Conservation (phyloP, 2,329 filamentous ascomycete genomes). For the Leptosphaerulina australis region DNA sequence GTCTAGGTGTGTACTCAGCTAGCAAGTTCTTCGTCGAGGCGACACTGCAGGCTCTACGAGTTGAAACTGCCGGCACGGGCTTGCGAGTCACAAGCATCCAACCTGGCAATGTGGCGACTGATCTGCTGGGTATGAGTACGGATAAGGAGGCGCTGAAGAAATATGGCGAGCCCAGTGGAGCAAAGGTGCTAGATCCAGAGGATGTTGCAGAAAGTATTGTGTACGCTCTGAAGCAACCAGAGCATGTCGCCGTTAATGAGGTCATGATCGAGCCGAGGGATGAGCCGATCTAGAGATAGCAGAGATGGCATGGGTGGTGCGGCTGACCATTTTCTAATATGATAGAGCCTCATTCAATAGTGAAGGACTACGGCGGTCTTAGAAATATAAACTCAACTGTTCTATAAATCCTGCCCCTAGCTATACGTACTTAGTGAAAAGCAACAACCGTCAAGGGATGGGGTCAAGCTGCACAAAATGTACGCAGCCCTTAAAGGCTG, state of each 20-base stretch:
- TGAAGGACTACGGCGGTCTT: too few species aligned
- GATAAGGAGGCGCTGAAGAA: slow-evolving; percentile 79
- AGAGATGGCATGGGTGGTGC: too few species aligned
- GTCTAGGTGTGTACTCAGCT: slow-evolving; percentile 80
- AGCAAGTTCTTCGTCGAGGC: slow-evolving; percentile 87
- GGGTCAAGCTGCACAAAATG: too few species aligned
- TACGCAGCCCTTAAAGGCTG: too few species aligned
- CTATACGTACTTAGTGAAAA: too few species aligned
- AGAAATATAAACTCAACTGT: too few species aligned
- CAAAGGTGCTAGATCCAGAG: slow-evolving; percentile 73
- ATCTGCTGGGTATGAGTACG: slow-evolving; percentile 74
- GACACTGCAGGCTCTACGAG: slow-evolving; percentile 73
- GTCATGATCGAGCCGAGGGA: slow-evolving; percentile 64
- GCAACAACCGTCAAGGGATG: too few species aligned
- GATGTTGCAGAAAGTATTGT: slow-evolving; percentile 76
- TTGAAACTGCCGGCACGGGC: slow-evolving; percentile 77
- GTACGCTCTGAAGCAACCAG: slow-evolving; percentile 74
- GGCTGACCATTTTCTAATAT: too few species aligned
- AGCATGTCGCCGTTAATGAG: slow-evolving; percentile 80
- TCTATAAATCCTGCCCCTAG: too few species aligned
- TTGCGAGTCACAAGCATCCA: slow-evolving; percentile 76
- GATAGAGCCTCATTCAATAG: too few species aligned
- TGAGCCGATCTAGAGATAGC: slow-evolving; percentile 40
- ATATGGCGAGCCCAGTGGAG: slow-evolving; percentile 75
- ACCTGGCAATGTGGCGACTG: slow-evolving; percentile 77